Evolutionary conservation across 305 asterid species (phyloP).

Genomic region (Solanum hybrid): DNA sequence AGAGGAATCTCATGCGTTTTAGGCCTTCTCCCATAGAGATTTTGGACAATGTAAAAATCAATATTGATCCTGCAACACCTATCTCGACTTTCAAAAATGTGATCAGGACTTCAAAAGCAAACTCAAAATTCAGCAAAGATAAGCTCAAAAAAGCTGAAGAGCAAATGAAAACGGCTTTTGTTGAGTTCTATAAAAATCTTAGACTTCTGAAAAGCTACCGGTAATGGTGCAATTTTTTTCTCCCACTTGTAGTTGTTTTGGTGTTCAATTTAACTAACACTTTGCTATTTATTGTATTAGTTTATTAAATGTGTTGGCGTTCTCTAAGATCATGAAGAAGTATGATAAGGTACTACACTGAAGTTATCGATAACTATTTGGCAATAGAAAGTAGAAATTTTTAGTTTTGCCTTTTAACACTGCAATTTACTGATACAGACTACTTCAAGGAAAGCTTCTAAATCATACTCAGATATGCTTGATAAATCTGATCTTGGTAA

Average conservation of each 20-base stretch:
- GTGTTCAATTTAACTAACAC: not conserved
- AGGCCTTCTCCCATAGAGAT: slow-evolving; percentile 44
- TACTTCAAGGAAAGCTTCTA: slow-evolving; percentile 71
- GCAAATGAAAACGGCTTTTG: slow-evolving; percentile 42
- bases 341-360: slow-evolving; percentile 60
- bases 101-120: slow-evolving; percentile 31
- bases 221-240: slow-evolving; percentile 14
- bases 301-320: slow-evolving; percentile 77
- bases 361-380: not conserved
- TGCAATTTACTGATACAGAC: slow-evolving; percentile 25
- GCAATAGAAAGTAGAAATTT: not conserved
- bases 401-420: not conserved
- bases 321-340: slow-evolving; percentile 88
- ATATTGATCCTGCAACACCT: slow-evolving; percentile 61
- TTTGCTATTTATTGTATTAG: slow-evolving; percentile 18
- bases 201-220: slow-evolving; percentile 57
- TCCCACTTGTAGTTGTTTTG: not conserved
- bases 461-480: slow-evolving; percentile 59
- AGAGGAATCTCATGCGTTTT: not conserved
- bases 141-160: slow-evolving; percentile 58
- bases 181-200: slow-evolving; percentile 55
- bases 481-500: slow-evolving; percentile 59
- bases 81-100: slow-evolving; percentile 41
- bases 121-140: slow-evolving; percentile 47
- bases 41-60: slow-evolving; percentile 55